Evolutionary conservation across 805 yeast genomes (phyloP), one percentile per base, ranked within the genome.

Genomic region (Isabelozyma gotoi): DNA sequence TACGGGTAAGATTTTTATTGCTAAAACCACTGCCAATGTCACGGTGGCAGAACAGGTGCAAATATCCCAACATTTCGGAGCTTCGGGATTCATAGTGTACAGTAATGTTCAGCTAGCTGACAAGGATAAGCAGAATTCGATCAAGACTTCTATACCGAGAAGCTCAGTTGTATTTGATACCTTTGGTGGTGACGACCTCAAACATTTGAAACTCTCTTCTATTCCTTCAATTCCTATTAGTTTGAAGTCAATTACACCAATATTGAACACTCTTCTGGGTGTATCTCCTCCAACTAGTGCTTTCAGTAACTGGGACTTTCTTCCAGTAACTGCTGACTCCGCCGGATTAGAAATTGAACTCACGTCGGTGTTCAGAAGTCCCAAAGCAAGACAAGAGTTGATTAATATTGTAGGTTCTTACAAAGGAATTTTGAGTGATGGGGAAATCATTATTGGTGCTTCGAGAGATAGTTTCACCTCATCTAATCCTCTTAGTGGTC

Each of bases 401-500:
- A 60, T 63, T 11, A 69, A 68, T 44, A 47, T 71, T 1, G 56
- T 67, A 11, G 71, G 68, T 0, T 39, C 59, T 2, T 43, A 70
- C 6, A 55, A 62, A 14, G 76, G 76, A 1, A 63, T 70, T 3
- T 53, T 69, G 35, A 60, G 61, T 41, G 77, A 70, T 44, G 73
- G 72, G 4, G 69, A 59, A 29, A 58, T 71, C 8, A 54, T 71
- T 3, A 64, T 71, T 41, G 77, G 75, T 0, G 69, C 73, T 3
- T 53, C 65, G 4, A 53, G 76, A 41, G 77, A 71, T 41, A 57
- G 67, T 5, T 61, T 65, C 32, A 68, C 73, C 0, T 50, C 64
- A 0, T 51, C 65, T 0, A 63, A 66, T 44, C 74, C 75, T 1
- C 50, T 65, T 39, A 62, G 72, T 43, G 66, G 67, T 6, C 76